Percentiles rank a stretch among this genome's conserved stretches.
phyloP scores from a whole-genome alignment of 345 rosid species.

The Acer yangbiense region DNA sequence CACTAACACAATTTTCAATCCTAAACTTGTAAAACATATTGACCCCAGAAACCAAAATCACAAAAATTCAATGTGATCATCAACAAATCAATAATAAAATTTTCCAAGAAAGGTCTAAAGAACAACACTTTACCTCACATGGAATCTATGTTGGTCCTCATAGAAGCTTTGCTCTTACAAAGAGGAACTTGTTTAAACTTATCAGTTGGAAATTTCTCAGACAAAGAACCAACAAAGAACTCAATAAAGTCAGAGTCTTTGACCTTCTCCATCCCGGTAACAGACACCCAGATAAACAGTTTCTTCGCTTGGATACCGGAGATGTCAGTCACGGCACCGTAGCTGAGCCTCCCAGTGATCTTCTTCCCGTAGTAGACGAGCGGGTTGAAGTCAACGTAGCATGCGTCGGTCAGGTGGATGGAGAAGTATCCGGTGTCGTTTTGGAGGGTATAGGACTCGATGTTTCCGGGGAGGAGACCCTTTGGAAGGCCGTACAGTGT shows the following conservation, averaged over 20 bases:
- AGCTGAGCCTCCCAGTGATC: constrained; percentile 59
- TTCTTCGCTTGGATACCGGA: constrained; percentile 73
- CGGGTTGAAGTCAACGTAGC: constrained; percentile 62
- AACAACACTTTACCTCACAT: constrained; percentile 29
- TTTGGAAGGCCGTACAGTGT: constrained; percentile 63
- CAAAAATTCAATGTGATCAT: background rate
- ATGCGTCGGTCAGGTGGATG: constrained; percentile 38
- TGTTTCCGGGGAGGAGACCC: constrained; percentile 66
- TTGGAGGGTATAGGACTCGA: constrained; percentile 59
- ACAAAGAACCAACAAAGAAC: constrained; percentile 76
- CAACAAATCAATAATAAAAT: background rate
- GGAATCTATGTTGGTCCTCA: constrained; percentile 24
- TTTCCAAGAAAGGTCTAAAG: background rate
- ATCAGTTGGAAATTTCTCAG: constrained; percentile 60
- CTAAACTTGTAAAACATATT: background rate
- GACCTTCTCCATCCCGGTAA: constrained; percentile 57
- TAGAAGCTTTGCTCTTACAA: constrained; percentile 44
- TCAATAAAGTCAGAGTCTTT: constrained; percentile 42
- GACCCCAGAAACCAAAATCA: background rate
- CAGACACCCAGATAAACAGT: constrained; percentile 63
- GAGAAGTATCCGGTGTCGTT: constrained; percentile 51
- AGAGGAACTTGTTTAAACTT: constrained; percentile 56
- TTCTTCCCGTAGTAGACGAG: constrained; percentile 54
- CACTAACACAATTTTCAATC: background rate
- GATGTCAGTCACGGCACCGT: constrained; percentile 56